Conservation (phyloP, 257 asterid genomes). For the Vinca minor region DNA sequence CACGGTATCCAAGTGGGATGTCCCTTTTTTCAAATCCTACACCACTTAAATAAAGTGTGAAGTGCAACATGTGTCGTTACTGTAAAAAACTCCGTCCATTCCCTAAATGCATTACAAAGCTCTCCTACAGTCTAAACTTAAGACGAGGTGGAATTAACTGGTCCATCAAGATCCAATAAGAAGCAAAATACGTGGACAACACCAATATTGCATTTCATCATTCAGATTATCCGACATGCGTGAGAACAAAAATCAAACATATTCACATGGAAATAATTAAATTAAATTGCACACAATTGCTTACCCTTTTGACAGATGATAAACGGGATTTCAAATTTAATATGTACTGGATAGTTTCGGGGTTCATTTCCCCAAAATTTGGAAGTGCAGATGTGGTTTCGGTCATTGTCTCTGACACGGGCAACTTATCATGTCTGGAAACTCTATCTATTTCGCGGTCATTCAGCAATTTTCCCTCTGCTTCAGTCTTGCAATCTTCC, state of each 20-base stretch:
- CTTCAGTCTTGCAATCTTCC: constrained; percentile 31
- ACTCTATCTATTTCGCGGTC: constrained; percentile 19
- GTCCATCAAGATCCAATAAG: not conserved
- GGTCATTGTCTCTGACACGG: constrained; percentile 32
- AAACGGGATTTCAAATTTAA: constrained; percentile 50
- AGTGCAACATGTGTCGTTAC: not conserved
- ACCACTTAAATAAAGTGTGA: not conserved
- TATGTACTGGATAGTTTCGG: constrained; percentile 68
- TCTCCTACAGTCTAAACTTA: not conserved
- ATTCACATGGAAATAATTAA: not conserved
- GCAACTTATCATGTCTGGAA: constrained; percentile 27
- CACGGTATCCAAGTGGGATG: not conserved
- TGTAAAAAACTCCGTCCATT: not conserved
- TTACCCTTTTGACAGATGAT: constrained; percentile 66
- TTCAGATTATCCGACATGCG: not conserved
- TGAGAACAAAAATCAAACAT: not conserved
- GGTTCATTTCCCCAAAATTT: constrained; percentile 63
- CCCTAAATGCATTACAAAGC: not conserved
- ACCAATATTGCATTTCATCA: not conserved
- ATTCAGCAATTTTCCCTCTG: constrained; percentile 26
- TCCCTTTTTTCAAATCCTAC: not conserved
- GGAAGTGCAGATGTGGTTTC: constrained; percentile 39
- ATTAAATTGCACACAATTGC: not conserved
- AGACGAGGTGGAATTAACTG: not conserved
- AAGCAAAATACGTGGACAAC: not conserved